phyloP scores from a whole-genome alignment of 31 red algal species.

The Porphyra umbilicalis region DNA sequence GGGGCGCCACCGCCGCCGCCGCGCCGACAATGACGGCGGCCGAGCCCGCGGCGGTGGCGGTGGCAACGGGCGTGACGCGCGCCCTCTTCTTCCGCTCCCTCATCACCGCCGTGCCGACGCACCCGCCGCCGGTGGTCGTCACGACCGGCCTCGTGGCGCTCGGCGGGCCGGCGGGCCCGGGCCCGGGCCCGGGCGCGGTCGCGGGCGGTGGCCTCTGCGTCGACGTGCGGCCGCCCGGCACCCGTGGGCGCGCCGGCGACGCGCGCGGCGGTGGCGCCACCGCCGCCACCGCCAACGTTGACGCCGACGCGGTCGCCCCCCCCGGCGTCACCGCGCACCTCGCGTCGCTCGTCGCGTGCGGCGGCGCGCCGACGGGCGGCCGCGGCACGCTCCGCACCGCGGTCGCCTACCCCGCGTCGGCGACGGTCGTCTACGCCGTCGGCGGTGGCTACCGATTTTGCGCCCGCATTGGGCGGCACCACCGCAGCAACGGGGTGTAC shows the following conservation, averaged over 20 bases:
- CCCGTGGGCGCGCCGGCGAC: background rate
- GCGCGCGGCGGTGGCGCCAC: background rate
- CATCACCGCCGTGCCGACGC: background rate
- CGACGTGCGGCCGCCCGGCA: no score
- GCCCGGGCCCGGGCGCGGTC: no score
- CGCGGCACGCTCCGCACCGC: constrained; percentile 18
- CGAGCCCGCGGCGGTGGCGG: constrained; percentile 21
- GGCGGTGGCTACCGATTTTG: constrained; percentile 70
- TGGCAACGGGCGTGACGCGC: constrained; percentile 18
- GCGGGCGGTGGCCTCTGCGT: no score
- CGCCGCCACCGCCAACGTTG: background rate
- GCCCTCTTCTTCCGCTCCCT: constrained; percentile 19
- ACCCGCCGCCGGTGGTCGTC: background rate
- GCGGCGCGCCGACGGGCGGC: background rate
- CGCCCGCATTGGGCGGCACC: constrained; percentile 56
- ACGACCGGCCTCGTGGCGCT: background rate
- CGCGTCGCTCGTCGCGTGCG: background rate
- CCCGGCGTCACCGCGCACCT: background rate
- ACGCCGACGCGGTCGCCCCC: background rate
- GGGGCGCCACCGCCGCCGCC: no score
- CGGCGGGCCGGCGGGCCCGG: background rate
- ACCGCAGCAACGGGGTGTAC: constrained; percentile 67
- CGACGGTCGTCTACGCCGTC: constrained; percentile 44
- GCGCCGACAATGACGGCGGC: background rate
- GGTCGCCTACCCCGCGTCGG: constrained; percentile 15